phyloP scores from a whole-genome alignment of 176 grass and related monocot genomes.

The Carex pumila region DNA sequence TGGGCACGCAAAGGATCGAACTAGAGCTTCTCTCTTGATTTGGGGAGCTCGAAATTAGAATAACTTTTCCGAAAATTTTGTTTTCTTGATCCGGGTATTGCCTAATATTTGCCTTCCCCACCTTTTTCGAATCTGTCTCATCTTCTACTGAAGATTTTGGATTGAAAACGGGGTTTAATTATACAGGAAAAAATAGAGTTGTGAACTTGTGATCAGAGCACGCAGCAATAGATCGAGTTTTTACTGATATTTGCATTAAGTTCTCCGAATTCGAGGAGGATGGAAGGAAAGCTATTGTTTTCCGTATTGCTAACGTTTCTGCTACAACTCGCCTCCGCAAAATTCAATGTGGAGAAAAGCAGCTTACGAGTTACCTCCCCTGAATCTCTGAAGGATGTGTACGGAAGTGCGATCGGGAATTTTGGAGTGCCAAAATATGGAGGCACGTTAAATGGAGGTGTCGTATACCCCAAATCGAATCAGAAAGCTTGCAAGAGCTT shows the following conservation, averaged over 20 bases:
- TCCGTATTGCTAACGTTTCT: conserved; percentile 9
- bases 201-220: neutral
- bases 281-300: conserved; percentile 45
- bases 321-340: conserved; percentile 29
- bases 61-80: neutral
- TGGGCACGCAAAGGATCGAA: conserved; percentile 23
- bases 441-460: conserved; percentile 61
- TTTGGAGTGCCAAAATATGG: conserved; percentile 84
- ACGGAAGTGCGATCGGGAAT: conserved; percentile 86
- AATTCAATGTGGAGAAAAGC: conserved; percentile 93
- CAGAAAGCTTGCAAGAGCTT: conserved; percentile 60
- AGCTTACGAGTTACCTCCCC: conserved; percentile 70
- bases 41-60: neutral
- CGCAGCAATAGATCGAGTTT: neutral
- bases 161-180: neutral
- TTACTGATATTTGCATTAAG: neutral
- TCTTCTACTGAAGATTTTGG: neutral
- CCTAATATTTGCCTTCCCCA: neutral
- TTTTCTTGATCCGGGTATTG: conserved; percentile 10
- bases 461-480: conserved; percentile 61
- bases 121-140: neutral
- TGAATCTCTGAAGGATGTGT: conserved; percentile 47
- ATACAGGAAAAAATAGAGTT: neutral
- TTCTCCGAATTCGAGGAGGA: conserved; percentile 13
- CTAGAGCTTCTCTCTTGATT: neutral